A percentile compares a stretch with the other conserved stretches of the same genome.
phyloP scores from a whole-genome alignment of 2,329 filamentous ascomycete species.

The Elsinoe fawcettii region DNA sequence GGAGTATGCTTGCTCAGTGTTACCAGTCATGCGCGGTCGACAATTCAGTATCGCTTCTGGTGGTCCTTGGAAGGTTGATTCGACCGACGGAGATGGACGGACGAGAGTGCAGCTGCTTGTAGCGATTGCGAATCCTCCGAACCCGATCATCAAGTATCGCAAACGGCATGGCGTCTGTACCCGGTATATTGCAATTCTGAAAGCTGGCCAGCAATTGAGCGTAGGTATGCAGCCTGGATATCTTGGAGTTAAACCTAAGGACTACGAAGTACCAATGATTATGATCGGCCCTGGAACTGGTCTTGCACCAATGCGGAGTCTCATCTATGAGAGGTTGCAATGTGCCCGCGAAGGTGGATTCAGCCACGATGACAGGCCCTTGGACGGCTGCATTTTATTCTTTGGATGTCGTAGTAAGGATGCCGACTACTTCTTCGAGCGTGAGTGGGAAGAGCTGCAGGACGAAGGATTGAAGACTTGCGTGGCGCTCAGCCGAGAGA shows the following conservation, averaged over 20 bases:
- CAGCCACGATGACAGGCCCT: slow-evolving; percentile 13
- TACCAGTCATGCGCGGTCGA: slow-evolving; percentile 77
- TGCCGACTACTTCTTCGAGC: slow-evolving; percentile 72
- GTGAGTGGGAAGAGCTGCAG: slow-evolving; percentile 59
- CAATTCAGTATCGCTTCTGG: slow-evolving; percentile 90
- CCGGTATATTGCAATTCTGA: slow-evolving; percentile 66
- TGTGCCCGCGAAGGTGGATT: slow-evolving; percentile 27
- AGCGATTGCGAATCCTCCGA: slow-evolving; percentile 31
- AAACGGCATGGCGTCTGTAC: slow-evolving; percentile 88
- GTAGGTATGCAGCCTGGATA: slow-evolving; percentile 52
- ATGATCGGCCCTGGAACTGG: slow-evolving; percentile 82
- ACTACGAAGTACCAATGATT: slow-evolving; percentile 54
- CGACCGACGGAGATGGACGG: slow-evolving; percentile 15
- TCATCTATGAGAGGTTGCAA: slow-evolving; percentile 62
- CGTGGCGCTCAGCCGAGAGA: slow-evolving; percentile 65
- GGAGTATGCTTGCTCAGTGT: slow-evolving; percentile 60
- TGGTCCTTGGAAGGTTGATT: slow-evolving; percentile 35
- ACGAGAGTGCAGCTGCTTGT: slow-evolving; percentile 31
- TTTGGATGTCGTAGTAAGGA: slow-evolving; percentile 72
- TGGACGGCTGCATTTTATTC: slow-evolving; percentile 52
- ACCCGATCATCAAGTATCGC: slow-evolving; percentile 76
- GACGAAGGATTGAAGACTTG: slow-evolving; percentile 46
- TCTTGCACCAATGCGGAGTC: slow-evolving; percentile 71
- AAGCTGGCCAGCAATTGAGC: slow-evolving; percentile 49
- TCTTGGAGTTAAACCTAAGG: slow-evolving; percentile 40